Percentiles rank a stretch among this genome's conserved stretches.
These are phyloP conservation scores for Alternaria sp. DNA, from an alignment of 2,329 filamentous ascomycete species.

Conservation along the genomic window DNA sequence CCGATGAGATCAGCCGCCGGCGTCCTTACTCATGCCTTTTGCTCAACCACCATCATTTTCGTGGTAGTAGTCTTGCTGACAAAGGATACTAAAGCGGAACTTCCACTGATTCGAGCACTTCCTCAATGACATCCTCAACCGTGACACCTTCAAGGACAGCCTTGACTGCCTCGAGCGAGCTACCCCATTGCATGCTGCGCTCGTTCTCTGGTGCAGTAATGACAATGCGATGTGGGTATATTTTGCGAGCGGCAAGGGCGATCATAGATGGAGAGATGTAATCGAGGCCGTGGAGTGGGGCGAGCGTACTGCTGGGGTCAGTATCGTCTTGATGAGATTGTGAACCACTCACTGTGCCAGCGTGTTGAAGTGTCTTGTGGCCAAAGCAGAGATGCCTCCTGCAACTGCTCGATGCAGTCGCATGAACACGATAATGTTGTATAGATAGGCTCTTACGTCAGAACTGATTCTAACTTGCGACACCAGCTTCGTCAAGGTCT, in stretches of 20 bases:
- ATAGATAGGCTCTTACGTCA: conserved; percentile 81
- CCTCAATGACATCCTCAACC: conserved; percentile 63
- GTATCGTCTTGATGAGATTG: conserved; percentile 4
- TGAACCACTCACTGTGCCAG: conserved; percentile 61
- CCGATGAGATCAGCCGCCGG: conserved; percentile 32
- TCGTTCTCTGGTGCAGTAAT: conserved; percentile 75
- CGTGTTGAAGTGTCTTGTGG: conserved; percentile 77
- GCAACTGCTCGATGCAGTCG: conserved; percentile 85
- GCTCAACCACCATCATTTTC: neutral
- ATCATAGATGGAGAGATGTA: conserved; percentile 87
- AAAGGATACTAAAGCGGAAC: conserved; percentile 54
- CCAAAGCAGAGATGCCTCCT: conserved; percentile 76
- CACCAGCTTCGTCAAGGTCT: conserved; percentile 64
- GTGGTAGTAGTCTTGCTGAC: neutral
- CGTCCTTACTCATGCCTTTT: conserved; percentile 35
- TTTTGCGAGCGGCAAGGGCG: conserved; percentile 79
- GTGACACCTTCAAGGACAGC: conserved; percentile 67
- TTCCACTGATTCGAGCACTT: conserved; percentile 63
- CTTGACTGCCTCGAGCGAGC: conserved; percentile 72
- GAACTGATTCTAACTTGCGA: conserved; percentile 69
- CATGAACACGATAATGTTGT: conserved; percentile 87
- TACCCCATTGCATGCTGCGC: conserved; percentile 92
- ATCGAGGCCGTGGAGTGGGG: conserved; percentile 78
- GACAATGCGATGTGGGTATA: conserved; percentile 83
- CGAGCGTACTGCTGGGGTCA: conserved; percentile 65